Evolutionary conservation across 1,284 basidiomycete species (phyloP).

Genomic region (Microbotryum silenes-acaulis): DNA sequence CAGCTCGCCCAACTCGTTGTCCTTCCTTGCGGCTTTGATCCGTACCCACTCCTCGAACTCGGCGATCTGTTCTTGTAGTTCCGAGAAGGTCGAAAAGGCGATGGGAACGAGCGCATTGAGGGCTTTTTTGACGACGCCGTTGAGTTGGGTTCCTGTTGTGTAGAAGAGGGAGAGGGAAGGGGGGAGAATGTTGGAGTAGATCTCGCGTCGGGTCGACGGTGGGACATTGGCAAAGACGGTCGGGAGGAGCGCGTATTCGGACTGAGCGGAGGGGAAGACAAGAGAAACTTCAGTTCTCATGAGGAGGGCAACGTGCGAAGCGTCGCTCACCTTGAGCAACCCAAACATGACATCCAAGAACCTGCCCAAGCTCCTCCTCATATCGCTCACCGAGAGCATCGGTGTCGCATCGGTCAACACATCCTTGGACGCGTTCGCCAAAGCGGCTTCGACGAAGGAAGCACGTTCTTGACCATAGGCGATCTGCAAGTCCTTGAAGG

Average conservation of each 20-base stretch:
- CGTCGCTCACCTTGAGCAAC: constrained; percentile 19
- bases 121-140: constrained; percentile 34
- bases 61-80: constrained; percentile 26
- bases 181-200: constrained; percentile 32
- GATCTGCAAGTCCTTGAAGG: constrained; percentile 10
- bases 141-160: constrained; percentile 32
- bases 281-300: not conserved
- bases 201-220: not conserved
- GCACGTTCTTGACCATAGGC: constrained; percentile 15
- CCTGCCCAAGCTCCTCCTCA: constrained; percentile 12
- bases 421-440: constrained; percentile 19
- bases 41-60: constrained; percentile 36
- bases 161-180: constrained; percentile 30
- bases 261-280: constrained; percentile 3
- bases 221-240: constrained; percentile 24
- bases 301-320: too few relatives aligned
- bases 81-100: constrained; percentile 34
- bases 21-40: constrained; percentile 32
- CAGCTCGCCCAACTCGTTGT: constrained; percentile 38
- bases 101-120: constrained; percentile 32
- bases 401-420: constrained; percentile 25
- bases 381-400: constrained; percentile 4
- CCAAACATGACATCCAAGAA: constrained; percentile 27
- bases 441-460: constrained; percentile 18
- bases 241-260: constrained; percentile 21